These are phyloP conservation scores for Rubroshorea leprosula DNA, from an alignment of 345 rosid genomes.

Conservation along the genomic window DNA sequence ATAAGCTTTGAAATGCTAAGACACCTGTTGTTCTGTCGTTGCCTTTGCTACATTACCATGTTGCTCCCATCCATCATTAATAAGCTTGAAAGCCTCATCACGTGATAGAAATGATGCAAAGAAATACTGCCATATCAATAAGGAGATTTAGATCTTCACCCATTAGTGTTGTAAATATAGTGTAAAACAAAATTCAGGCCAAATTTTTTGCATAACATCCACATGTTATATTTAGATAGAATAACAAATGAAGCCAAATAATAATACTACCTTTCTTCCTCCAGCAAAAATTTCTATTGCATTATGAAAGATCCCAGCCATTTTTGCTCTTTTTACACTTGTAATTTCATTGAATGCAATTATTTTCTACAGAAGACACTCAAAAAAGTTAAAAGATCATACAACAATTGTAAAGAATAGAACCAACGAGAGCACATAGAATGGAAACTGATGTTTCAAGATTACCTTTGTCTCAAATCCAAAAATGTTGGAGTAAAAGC, in stretches of 20 bases:
- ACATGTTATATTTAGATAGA: too few species aligned
- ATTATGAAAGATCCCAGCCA: conserved; percentile 91
- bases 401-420: conserved; percentile 7
- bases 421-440: conserved; percentile 2
- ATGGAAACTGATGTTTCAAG: conserved; percentile 11
- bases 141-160: conserved; percentile 17
- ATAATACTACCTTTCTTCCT: conserved; percentile 92
- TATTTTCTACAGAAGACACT: conserved; percentile 51
- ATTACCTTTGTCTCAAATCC: conserved; percentile 98
- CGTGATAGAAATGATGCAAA: conserved; percentile 70
- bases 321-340: conserved; percentile 83
- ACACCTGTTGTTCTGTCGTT: conserved; percentile 50
- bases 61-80: conserved; percentile 53
- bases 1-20: conserved; percentile 11
- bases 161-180: not conserved
- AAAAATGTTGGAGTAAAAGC: conserved; percentile 98
- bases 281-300: conserved; percentile 88
- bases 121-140: conserved; percentile 43
- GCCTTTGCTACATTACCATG: conserved; percentile 24
- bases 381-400: conserved; percentile 13
- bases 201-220: too few species aligned
- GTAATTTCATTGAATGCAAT: conserved; percentile 65
- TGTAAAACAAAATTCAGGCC: conserved; percentile 3
- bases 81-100: conserved; percentile 63
- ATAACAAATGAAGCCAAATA: too few species aligned